These are phyloP conservation scores for Zostera marina DNA, from an alignment of 116 monocot genomes.

Conservation along the genomic window DNA sequence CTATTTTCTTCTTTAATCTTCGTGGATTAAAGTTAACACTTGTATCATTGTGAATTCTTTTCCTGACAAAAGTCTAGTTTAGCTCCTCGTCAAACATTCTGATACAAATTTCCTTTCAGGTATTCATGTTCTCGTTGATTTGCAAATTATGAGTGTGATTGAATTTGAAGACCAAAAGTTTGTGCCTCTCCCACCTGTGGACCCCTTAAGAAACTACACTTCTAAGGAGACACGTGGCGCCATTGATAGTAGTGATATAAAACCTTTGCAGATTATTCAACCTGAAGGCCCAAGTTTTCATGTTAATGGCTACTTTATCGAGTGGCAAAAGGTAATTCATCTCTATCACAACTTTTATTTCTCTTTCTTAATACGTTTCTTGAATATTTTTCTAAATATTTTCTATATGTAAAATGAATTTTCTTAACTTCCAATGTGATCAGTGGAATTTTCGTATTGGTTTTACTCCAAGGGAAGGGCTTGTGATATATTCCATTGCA, in stretches of 20 bases:
- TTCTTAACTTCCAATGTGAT: neutral
- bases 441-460: constrained; percentile 97
- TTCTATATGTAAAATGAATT: neutral
- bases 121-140: constrained; percentile 78
- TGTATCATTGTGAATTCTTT: no score
- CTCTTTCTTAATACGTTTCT: neutral
- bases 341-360: neutral
- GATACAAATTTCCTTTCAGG: no score
- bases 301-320: constrained; percentile 72
- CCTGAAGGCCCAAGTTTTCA: constrained; percentile 96
- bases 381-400: neutral
- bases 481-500: constrained; percentile 89
- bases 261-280: constrained; percentile 79
- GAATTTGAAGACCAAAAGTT: constrained; percentile 89
- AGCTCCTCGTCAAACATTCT: no score
- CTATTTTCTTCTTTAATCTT: no score
- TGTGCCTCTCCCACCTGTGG: constrained; percentile 84
- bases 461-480: constrained; percentile 89
- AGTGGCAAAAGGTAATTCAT: constrained; percentile 85
- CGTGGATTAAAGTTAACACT: no score
- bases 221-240: constrained; percentile 90
- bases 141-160: constrained; percentile 71
- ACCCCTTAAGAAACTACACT: constrained; percentile 91
- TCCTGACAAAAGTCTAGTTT: no score
- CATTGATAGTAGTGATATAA: constrained; percentile 90